phyloP scores from a whole-genome alignment of 495 filamentous ascomycete species.

The Neurospora sp. region DNA sequence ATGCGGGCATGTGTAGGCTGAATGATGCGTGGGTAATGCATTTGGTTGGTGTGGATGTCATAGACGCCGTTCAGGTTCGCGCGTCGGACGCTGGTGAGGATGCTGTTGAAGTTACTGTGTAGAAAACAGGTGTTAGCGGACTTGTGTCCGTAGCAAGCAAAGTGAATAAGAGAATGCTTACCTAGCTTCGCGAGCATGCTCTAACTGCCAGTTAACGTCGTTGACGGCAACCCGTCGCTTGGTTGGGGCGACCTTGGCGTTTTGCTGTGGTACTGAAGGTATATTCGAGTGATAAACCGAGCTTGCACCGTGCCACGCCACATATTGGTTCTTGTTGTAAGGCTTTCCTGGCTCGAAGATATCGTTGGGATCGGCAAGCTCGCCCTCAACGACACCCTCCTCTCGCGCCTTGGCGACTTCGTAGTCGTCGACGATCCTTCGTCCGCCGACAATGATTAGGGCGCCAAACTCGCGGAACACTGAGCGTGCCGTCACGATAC shows the following conservation, averaged over 20 bases:
- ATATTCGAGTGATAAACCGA: conserved; percentile 81
- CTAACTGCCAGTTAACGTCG: conserved; percentile 93
- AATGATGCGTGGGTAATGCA: conserved; percentile 79
- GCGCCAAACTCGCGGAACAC: conserved; percentile 96
- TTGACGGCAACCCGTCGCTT: conserved; percentile 83
- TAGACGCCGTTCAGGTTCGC: conserved; percentile 69
- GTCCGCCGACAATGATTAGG: conserved; percentile 84
- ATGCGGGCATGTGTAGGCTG: conserved; percentile 82
- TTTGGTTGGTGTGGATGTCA: conserved; percentile 83
- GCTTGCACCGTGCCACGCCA: conserved; percentile 95
- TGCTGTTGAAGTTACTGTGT: conserved; percentile 70
- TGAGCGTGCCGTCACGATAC: conserved; percentile 90
- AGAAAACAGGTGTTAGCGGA: conserved; percentile 5
- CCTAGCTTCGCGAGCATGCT: conserved; percentile 86
- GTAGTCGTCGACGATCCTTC: conserved; percentile 82
- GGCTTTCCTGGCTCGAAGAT: conserved; percentile 58
- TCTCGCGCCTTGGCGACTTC: conserved; percentile 65
- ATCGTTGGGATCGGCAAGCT: conserved; percentile 81
- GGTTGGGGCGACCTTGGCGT: conserved; percentile 56
- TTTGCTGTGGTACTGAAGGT: conserved; percentile 65
- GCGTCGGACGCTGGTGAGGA: conserved; percentile 52
- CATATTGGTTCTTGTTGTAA: conserved; percentile 94
- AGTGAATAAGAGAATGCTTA: conserved; percentile 29
- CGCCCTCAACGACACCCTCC: conserved; percentile 78
- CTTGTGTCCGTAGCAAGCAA: background rate